Evolutionary conservation across 225 moss, liverwort and hornwort genomes (phyloP), one percentile per base, ranked within the genome.

Genomic region (Marchantia paleacea): DNA sequence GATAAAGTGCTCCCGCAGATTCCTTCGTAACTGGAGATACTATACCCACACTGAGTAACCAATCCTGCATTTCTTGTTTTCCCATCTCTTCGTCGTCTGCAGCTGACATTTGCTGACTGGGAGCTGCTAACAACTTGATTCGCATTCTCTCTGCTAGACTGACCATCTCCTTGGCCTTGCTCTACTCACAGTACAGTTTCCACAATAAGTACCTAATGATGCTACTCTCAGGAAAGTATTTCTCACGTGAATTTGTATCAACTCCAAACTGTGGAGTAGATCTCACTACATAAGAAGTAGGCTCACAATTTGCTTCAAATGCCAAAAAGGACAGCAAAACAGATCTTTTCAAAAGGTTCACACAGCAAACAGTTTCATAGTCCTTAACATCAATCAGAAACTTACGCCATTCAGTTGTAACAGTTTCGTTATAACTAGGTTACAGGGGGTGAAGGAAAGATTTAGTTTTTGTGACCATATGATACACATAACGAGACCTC

Each of bases 41-140:
- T 80, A 99, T 99, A 63, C 97, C 97, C 73, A 99, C 97, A 81
- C 97, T 99, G n/a, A 99, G 87, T 89, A 99, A 89, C 97, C 93
- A 99, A 78, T 99, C 97, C 85, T 99, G 90, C 81, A 99, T 99
- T 81, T 99, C 95, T 86, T 99, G 97, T 77, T 95, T 99, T 70
- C 92, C 93, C 92, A 94, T 91, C 66, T 92, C 97, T 82, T 92
- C 97, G 73, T 95, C 95, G 24, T 95, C 95, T 55, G 75, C 80
- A 78, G 84, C 84, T 68, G 79, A 72, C 20, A 53, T 80, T 49
- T 79, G 82, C 31, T 82, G n/a, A 55, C 89, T 69, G 86, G 91
- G 95, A 51, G 89, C 89, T 83, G 93, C 88, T 52, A 91, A 54
- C 82, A 99, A 83, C 84, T 92, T 94, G 71, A 87, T 87, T 84